Conservation (phyloP, 108 stramenopile species). For the Nannochloropsis gaditana region DNA sequence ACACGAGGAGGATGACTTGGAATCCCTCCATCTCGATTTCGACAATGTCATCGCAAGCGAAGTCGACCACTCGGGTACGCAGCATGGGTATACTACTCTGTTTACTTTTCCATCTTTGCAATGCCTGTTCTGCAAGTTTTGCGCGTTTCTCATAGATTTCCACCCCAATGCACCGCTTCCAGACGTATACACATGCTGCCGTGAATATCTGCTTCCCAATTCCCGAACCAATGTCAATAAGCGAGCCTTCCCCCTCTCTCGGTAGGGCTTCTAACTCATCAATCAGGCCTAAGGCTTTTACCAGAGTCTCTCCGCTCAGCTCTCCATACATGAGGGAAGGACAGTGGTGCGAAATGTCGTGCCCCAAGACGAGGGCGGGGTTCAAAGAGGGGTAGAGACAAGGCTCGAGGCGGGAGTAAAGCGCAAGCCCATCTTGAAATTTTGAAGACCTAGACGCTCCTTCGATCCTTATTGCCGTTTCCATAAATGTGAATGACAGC, state of each 20-base stretch:
- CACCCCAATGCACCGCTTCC: not conserved
- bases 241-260: not conserved
- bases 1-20: not conserved
- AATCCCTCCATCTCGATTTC: not conserved
- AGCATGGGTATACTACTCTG: not conserved
- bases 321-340: slow-evolving; percentile 1
- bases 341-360: not conserved
- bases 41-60: not conserved
- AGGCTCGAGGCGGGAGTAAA: not conserved
- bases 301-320: not conserved
- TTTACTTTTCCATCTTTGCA: not conserved
- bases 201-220: slow-evolving; percentile 5
- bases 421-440: not conserved
- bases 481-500: too few relatives aligned
- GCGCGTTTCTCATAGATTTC: not conserved
- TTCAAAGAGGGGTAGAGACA: not conserved
- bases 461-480: too few relatives aligned
- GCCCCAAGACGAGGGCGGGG: not conserved
- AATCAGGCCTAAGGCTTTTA: not conserved
- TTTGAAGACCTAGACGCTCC: too few relatives aligned
- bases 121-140: not conserved
- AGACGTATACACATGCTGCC: not conserved
- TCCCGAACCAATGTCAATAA: not conserved
- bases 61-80: not conserved
- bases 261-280: not conserved